Conservation (phyloP, 768 basidiomycete genomes). For the Russula vinacea region DNA sequence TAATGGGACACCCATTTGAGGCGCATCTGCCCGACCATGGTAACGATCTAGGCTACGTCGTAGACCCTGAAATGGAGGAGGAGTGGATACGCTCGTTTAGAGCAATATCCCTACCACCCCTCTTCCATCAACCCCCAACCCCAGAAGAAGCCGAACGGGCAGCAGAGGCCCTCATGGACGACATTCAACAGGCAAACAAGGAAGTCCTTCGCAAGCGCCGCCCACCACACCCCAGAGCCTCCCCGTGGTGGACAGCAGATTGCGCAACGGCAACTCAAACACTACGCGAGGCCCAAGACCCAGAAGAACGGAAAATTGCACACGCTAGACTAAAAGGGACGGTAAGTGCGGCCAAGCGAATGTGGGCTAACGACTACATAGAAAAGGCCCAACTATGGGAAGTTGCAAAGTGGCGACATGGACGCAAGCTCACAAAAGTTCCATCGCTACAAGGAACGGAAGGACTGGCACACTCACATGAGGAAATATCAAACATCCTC, state of each 20-base stretch:
- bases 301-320: background rate
- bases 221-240: background rate
- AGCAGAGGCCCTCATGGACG: background rate
- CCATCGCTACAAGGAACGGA: background rate
- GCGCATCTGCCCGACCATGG: too few relatives aligned
- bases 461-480: background rate
- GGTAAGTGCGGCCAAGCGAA: background rate
- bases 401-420: background rate
- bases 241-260: background rate
- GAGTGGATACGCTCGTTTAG: background rate
- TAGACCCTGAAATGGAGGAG: background rate
- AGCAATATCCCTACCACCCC: background rate
- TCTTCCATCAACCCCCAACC: too few relatives aligned
- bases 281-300: background rate
- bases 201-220: background rate
- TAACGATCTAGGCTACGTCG: background rate
- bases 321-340: background rate
- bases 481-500: background rate
- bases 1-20: background rate
- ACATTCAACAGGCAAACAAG: background rate
- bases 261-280: background rate
- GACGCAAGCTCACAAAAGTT: background rate
- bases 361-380: background rate
- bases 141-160: too few relatives aligned
- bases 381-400: background rate